Conservation (phyloP, 1,139 yeast genomes). For the Geotrichum fermentans region DNA sequence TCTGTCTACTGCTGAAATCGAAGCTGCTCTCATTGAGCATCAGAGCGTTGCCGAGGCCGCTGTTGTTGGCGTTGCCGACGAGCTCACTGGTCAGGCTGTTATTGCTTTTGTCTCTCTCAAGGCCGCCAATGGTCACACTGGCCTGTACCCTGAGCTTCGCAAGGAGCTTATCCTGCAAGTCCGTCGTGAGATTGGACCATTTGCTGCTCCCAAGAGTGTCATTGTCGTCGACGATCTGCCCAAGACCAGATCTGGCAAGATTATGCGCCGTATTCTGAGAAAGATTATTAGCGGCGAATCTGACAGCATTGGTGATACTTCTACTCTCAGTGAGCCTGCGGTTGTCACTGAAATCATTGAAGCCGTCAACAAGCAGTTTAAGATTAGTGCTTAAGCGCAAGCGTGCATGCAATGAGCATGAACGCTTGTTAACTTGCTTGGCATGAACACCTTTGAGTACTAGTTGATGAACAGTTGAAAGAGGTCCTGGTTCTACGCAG, state of each 20-base stretch:
- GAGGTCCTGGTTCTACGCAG: too few relatives aligned
- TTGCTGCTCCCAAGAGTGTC: slow-evolving; percentile 94
- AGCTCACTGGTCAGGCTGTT: slow-evolving; percentile 95
- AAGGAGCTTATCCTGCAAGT: slow-evolving; percentile 82
- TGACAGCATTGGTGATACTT: slow-evolving; percentile 87
- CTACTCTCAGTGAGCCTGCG: slow-evolving; percentile 85
- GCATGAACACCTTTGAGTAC: too few relatives aligned
- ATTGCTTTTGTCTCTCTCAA: slow-evolving; percentile 89
- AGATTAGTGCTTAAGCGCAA: slow-evolving; percentile 8
- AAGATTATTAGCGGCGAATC: slow-evolving; percentile 86
- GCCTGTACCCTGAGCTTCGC: slow-evolving; percentile 51
- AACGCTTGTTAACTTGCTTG: too few relatives aligned
- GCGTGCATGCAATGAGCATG: not conserved
- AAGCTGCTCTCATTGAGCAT: slow-evolving; percentile 82
- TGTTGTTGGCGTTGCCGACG: slow-evolving; percentile 91
- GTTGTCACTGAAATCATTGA: slow-evolving; percentile 71
- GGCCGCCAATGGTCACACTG: slow-evolving; percentile 46
- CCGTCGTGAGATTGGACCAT: slow-evolving; percentile 93
- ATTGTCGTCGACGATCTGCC: slow-evolving; percentile 88
- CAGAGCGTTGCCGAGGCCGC: slow-evolving; percentile 85
- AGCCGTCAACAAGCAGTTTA: slow-evolving; percentile 27
- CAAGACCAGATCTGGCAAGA: slow-evolving; percentile 96
- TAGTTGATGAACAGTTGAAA: too few relatives aligned
- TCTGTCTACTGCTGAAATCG: slow-evolving; percentile 94
- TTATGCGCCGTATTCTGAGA: slow-evolving; percentile 96